These are phyloP conservation scores for Kwoniella bestiolae DNA, from an alignment of 768 basidiomycete species.

Conservation along the genomic window DNA sequence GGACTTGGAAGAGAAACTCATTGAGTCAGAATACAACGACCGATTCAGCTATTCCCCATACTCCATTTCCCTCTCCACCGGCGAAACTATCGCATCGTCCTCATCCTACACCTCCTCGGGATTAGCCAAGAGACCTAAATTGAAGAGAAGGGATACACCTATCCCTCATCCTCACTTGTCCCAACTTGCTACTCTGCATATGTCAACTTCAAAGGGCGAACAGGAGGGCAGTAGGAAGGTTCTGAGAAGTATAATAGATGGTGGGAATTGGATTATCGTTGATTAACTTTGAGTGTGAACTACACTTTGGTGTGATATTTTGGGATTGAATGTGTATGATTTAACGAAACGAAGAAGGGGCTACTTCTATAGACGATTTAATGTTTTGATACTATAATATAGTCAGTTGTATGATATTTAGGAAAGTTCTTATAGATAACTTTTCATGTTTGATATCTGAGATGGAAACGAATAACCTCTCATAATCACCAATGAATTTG, in stretches of 20 bases:
- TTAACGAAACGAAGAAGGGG: not conserved
- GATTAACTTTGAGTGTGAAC: not conserved
- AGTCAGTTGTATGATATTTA: not conserved
- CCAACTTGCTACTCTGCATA: not conserved
- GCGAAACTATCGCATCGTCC: conserved; percentile 11
- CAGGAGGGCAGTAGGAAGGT: conserved; percentile 3
- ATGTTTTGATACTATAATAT: conserved; percentile 1
- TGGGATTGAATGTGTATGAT: not conserved
- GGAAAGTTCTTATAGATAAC: not conserved
- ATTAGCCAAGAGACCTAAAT: conserved; percentile 26
- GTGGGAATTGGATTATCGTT: conserved; percentile 22
- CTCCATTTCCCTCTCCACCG: conserved; percentile 8
- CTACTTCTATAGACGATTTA: not conserved
- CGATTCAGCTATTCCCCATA: conserved; percentile 16
- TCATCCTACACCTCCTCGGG: not conserved
- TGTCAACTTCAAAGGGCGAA: not conserved
- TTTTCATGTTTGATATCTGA: not conserved
- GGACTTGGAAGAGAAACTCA: not conserved
- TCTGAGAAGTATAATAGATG: conserved; percentile 23
- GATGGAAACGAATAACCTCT: not conserved
- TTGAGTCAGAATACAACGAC: not conserved
- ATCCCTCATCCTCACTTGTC: conserved; percentile 21
- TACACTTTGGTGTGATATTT: too few relatives aligned
- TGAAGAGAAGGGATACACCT: conserved; percentile 42
- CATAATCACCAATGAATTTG: not conserved